Percentiles rank a stretch among this genome's conserved stretches.
phyloP scores from a whole-genome alignment of 2,329 filamentous ascomycete genomes.

The Aspergillus novoparasiticus region DNA sequence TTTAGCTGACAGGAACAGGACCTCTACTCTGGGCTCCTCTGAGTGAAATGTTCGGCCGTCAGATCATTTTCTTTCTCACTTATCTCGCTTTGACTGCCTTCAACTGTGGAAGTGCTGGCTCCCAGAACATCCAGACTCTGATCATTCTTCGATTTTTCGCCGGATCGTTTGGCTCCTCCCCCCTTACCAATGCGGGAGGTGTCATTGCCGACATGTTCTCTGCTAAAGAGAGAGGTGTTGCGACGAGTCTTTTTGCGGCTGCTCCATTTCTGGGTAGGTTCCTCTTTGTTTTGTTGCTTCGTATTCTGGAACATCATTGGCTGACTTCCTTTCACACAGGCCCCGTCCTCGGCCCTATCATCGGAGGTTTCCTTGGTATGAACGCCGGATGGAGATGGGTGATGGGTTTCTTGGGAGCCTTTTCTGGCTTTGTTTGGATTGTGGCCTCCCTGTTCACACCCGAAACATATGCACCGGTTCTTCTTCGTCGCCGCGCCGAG shows the following conservation, averaged over 20 bases:
- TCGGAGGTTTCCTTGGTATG: constrained; percentile 67
- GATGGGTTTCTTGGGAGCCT: constrained; percentile 63
- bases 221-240: constrained; percentile 56
- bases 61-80: constrained; percentile 36
- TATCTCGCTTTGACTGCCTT: constrained; percentile 58
- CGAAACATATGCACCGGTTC: constrained; percentile 52
- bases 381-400: constrained; percentile 71
- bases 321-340: constrained; percentile 29
- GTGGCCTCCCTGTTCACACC: constrained; percentile 33
- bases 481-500: constrained; percentile 54
- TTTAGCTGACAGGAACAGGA: constrained; percentile 21
- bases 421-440: constrained; percentile 62
- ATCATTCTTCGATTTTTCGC: constrained; percentile 70
- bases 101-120: constrained; percentile 61
- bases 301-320: not conserved
- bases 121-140: constrained; percentile 60
- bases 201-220: constrained; percentile 65
- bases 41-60: constrained; percentile 42
- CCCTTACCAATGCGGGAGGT: constrained; percentile 64
- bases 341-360: constrained; percentile 65
- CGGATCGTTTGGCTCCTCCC: constrained; percentile 63
- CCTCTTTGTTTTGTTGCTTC: not conserved
- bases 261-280: constrained; percentile 62
- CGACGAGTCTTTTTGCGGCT: constrained; percentile 65
- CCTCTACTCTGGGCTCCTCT: constrained; percentile 49